Evolutionary conservation across 768 basidiomycete species (phyloP).

Genomic region (Suillus fuscotomentosus): DNA sequence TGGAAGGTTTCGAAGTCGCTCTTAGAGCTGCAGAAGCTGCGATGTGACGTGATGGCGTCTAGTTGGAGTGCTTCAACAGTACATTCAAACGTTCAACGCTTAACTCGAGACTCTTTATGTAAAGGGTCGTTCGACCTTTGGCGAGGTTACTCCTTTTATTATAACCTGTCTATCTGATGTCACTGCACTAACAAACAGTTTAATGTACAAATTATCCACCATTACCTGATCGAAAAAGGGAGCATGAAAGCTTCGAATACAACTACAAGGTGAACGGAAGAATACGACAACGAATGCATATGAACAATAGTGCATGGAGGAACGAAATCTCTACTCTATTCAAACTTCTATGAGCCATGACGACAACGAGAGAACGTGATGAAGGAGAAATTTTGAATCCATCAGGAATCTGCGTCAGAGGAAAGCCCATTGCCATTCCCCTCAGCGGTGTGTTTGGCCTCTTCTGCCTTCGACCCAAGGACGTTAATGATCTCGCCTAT

Average conservation of each 20-base stretch:
- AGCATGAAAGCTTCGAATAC: neutral
- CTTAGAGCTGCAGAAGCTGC: slow-evolving; percentile 67
- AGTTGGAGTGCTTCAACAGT: slow-evolving; percentile 2
- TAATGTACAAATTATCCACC: neutral
- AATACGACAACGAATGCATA: neutral
- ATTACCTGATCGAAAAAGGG: neutral
- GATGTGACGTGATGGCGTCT: slow-evolving; percentile 7
- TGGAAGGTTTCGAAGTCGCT: slow-evolving; percentile 60
- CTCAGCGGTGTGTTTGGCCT: slow-evolving; percentile 1
- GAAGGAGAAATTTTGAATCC: no score
- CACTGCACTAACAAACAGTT: neutral
- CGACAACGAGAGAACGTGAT: slow-evolving; percentile 5
- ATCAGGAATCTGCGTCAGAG: neutral
- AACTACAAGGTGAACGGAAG: neutral
- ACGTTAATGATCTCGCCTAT: slow-evolving; percentile 28
- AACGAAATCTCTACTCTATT: slow-evolving; percentile 24
- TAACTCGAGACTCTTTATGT: neutral
- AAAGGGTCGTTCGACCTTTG: neutral
- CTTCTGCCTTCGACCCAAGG: slow-evolving; percentile 30
- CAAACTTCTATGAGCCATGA: slow-evolving; percentile 18
- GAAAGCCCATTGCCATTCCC: slow-evolving; percentile 10
- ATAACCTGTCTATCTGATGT: neutral
- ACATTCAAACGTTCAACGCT: slow-evolving; percentile 6
- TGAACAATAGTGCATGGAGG: slow-evolving; percentile 6
- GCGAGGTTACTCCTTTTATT: neutral